These are phyloP conservation scores for Cytospora paraplurivora DNA, from an alignment of 2,329 filamentous ascomycete species.

Conservation along the genomic window DNA sequence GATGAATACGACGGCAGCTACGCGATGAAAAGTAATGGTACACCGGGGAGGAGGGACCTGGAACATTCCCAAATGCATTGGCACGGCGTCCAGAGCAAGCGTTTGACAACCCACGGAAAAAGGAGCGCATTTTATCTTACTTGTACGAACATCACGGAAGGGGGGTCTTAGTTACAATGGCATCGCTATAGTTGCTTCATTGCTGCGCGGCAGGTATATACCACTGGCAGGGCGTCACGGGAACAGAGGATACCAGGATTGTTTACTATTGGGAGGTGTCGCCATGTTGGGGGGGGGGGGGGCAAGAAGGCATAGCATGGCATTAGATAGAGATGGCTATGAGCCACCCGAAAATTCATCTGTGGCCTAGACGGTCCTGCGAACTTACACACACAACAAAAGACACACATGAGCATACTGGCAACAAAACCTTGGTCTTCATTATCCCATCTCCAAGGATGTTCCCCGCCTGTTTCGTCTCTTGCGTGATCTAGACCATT, in stretches of 20 bases:
- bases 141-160: background rate
- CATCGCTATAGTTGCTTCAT: background rate
- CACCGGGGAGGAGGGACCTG: background rate
- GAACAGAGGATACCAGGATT: background rate
- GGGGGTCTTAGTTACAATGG: background rate
- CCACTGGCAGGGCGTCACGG: conserved; percentile 1
- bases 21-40: conserved; percentile 2
- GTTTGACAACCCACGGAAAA: background rate
- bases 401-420: background rate
- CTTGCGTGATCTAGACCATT: background rate
- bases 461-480: background rate
- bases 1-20: background rate
- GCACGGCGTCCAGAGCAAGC: conserved; percentile 17
- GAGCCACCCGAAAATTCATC: background rate
- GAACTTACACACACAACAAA: background rate
- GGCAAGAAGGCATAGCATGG: background rate
- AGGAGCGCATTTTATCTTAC: background rate
- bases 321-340: background rate
- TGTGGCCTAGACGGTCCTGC: background rate
- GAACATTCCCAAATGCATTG: conserved; percentile 13
- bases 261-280: background rate
- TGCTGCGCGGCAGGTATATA: background rate
- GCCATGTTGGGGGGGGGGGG: no score
- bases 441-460: background rate
- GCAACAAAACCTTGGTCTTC: background rate